These are phyloP conservation scores for Fraxinus paxiana DNA, from an alignment of 305 asterid species.

Conservation along the genomic window DNA sequence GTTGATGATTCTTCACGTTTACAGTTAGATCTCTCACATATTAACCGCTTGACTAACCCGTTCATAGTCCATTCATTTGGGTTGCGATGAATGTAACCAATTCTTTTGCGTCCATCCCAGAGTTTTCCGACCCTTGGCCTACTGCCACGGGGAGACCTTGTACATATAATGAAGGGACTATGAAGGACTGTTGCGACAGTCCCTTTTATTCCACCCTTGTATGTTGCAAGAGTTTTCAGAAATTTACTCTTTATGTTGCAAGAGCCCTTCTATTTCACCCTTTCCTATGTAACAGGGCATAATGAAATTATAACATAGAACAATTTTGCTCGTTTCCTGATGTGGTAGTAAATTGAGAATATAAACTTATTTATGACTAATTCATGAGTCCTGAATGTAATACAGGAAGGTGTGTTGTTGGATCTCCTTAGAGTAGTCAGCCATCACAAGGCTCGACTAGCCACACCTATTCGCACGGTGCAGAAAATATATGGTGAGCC, in stretches of 20 bases:
- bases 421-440: slow-evolving; percentile 82
- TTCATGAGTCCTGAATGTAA: not conserved
- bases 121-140: not conserved
- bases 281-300: not conserved
- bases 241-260: not conserved
- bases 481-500: slow-evolving; percentile 63
- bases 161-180: not conserved
- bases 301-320: not conserved
- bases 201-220: not conserved
- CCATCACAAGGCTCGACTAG: slow-evolving; percentile 92
- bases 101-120: not conserved
- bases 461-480: slow-evolving; percentile 93
- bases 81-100: not conserved
- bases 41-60: not conserved
- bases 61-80: not conserved
- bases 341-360: not conserved
- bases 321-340: not conserved
- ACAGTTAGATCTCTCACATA: not conserved
- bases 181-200: not conserved
- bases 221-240: not conserved
- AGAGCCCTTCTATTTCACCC: not conserved
- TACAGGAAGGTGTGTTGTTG: slow-evolving; percentile 73
- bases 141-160: not conserved
- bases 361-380: not conserved
- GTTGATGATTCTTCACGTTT: not conserved